These are phyloP conservation scores for Perkinsus olseni DNA, from an alignment of 169 alveolate genomes.

Conservation along the genomic window DNA sequence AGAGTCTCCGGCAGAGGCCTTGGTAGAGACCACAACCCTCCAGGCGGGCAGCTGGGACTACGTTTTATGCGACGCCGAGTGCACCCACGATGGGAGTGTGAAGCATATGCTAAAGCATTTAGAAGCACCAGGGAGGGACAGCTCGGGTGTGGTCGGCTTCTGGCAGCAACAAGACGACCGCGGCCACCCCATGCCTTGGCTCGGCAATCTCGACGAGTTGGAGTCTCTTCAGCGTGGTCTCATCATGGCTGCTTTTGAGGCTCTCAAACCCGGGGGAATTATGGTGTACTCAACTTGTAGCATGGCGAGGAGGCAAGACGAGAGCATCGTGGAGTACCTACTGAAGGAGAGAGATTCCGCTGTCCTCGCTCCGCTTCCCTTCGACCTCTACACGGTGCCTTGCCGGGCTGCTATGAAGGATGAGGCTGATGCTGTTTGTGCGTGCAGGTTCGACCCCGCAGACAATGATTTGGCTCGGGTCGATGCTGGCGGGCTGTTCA, in stretches of 20 bases:
- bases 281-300: slow-evolving; percentile 5
- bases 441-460: not conserved
- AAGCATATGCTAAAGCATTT: slow-evolving; percentile 4
- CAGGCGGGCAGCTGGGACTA: not conserved
- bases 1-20: not conserved
- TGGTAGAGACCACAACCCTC: not conserved
- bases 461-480: not conserved
- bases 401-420: not conserved
- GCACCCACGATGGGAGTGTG: slow-evolving; percentile 12
- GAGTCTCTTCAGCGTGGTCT: not conserved
- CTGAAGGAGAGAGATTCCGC: not conserved
- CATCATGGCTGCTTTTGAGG: not conserved
- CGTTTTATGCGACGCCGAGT: slow-evolving; percentile 7
- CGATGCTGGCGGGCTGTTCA: not conserved
- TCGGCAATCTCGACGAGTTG: not conserved
- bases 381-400: not conserved
- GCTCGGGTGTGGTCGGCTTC: not conserved
- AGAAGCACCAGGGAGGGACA: not conserved
- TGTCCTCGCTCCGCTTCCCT: not conserved
- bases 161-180: not conserved
- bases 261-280: not conserved
- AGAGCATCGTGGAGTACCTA: not conserved
- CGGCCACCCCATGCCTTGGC: not conserved
- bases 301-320: not conserved
- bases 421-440: not conserved